A percentile compares a stretch with the other conserved stretches of the same genome.
phyloP scores from a whole-genome alignment of 2,329 filamentous ascomycete species.

The Aspergillus chevalieri region DNA sequence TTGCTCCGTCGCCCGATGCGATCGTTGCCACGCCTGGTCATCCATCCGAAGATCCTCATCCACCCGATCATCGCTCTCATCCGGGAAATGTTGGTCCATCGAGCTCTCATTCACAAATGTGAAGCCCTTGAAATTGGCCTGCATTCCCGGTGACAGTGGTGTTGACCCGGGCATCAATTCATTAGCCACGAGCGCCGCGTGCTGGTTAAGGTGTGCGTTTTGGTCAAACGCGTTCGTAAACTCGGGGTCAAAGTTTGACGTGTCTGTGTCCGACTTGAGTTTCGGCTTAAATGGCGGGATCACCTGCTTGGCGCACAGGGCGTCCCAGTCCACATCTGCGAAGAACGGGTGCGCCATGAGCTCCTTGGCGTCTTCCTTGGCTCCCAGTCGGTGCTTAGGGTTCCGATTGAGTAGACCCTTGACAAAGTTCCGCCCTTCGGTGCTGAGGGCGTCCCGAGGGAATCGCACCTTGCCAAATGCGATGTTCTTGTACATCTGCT shows the following conservation, averaged over 20 bases:
- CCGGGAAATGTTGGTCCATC: conserved; percentile 58
- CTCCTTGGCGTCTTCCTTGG: conserved; percentile 84
- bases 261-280: conserved; percentile 90
- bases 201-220: conserved; percentile 81
- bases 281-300: conserved; percentile 97
- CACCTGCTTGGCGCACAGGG: conserved; percentile 81
- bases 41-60: conserved; percentile 40
- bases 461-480: conserved; percentile 98
- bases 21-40: conserved; percentile 24
- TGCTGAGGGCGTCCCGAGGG: conserved; percentile 85
- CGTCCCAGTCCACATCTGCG: conserved; percentile 85
- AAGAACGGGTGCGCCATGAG: conserved; percentile 95
- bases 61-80: conserved; percentile 33
- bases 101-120: conserved; percentile 98
- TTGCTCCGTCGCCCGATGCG: conserved; percentile 26
- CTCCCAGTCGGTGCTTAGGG: conserved; percentile 88
- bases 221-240: conserved; percentile 92
- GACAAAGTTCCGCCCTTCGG: conserved; percentile 94
- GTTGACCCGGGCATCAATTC: conserved; percentile 80
- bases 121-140: conserved; percentile 97
- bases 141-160: conserved; percentile 87
- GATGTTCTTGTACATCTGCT: conserved; percentile 99
- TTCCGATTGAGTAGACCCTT: conserved; percentile 96
- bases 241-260: conserved; percentile 96
- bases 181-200: conserved; percentile 76